phyloP scores from a whole-genome alignment of 164 flowering plant genomes.

The Dillenia turbinata region DNA sequence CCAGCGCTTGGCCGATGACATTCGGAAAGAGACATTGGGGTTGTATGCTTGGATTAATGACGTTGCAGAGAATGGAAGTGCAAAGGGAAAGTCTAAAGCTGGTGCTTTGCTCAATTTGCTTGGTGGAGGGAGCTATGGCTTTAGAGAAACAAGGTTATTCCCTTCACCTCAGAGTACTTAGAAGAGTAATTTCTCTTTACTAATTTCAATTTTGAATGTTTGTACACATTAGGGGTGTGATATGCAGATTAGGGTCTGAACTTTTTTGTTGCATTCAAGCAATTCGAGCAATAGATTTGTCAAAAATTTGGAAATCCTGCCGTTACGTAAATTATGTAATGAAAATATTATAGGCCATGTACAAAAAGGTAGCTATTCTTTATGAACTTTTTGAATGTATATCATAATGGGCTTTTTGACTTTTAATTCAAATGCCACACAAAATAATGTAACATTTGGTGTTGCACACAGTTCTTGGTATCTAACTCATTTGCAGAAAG shows the following conservation, averaged over 20 bases:
- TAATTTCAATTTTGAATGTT: background rate
- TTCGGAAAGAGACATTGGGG: constrained; percentile 29
- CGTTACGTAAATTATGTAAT: too few species aligned
- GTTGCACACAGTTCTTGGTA: too few species aligned
- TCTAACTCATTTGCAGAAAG: too few species aligned
- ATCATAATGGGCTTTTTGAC: too few species aligned
- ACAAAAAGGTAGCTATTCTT: too few species aligned
- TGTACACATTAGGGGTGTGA: background rate
- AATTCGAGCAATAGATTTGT: too few species aligned
- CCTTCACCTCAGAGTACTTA: background rate
- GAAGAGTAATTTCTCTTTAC: background rate
- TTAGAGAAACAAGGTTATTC: constrained; percentile 9
- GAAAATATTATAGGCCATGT: too few species aligned
- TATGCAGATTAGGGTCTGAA: constrained; percentile 2
- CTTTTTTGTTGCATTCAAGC: background rate
- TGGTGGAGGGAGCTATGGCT: constrained; percentile 11
- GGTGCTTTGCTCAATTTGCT: constrained; percentile 41
- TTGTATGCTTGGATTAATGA: constrained; percentile 47
- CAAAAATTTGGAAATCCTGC: too few species aligned
- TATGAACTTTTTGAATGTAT: too few species aligned
- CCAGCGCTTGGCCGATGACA: constrained; percentile 32
- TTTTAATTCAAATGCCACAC: too few species aligned
- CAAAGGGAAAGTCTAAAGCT: constrained; percentile 62
- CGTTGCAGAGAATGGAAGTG: constrained; percentile 58
- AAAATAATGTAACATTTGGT: too few species aligned